phyloP scores from a whole-genome alignment of 1,284 basidiomycete genomes.

The Trichosporon sp. region DNA sequence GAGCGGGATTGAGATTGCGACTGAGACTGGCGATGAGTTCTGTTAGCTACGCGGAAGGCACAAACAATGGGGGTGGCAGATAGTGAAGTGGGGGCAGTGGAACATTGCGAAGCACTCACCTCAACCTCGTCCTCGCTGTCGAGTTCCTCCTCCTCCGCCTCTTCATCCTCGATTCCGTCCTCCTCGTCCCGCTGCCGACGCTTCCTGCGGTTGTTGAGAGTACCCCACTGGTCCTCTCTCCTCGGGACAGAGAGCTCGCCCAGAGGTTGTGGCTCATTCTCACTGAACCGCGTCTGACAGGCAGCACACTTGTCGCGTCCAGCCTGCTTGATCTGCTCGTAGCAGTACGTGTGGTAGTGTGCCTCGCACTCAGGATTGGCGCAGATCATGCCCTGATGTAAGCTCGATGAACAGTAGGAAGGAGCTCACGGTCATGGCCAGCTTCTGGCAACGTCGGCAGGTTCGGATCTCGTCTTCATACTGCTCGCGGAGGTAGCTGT shows the following conservation, averaged over 20 bases:
- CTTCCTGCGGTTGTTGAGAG: slow-evolving; percentile 28
- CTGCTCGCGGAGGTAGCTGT: slow-evolving; percentile 45
- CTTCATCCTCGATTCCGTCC: slow-evolving; percentile 35
- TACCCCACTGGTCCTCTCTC: slow-evolving; percentile 39
- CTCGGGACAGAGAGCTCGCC: slow-evolving; percentile 48
- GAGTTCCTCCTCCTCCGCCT: slow-evolving; percentile 31
- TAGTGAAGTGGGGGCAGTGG: too few relatives aligned
- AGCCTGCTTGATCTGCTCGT: slow-evolving; percentile 31
- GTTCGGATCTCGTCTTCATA: slow-evolving; percentile 43
- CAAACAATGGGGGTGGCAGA: background rate
- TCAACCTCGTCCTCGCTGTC: slow-evolving; percentile 10
- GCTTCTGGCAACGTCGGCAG: slow-evolving; percentile 45
- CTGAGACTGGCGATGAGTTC: background rate
- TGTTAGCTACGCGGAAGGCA: background rate
- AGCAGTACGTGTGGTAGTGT: slow-evolving; percentile 50
- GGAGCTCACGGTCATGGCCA: slow-evolving; percentile 45
- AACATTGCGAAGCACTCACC: background rate
- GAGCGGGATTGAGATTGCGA: background rate
- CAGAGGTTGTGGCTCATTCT: slow-evolving; percentile 32
- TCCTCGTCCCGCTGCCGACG: slow-evolving; percentile 29
- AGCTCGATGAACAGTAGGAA: background rate
- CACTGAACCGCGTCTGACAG: slow-evolving; percentile 36
- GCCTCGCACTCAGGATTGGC: slow-evolving; percentile 40
- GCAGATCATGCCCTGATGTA: slow-evolving; percentile 44
- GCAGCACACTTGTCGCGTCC: slow-evolving; percentile 38